Conservation (phyloP, 148 eudicot species). For the Drosera capensis region DNA sequence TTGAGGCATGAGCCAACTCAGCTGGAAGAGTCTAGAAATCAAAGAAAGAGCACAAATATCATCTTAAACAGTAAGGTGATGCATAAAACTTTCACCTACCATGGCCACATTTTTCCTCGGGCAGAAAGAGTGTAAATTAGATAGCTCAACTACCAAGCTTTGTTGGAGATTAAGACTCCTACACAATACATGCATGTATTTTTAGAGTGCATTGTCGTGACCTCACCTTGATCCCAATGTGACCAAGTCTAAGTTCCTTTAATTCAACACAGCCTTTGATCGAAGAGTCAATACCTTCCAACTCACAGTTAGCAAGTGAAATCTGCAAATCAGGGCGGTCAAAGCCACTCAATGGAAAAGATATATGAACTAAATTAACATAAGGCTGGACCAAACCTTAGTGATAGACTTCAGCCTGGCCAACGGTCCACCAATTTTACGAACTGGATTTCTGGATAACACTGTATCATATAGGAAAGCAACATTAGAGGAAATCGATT, state of each 20-base stretch:
- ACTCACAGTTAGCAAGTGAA: slow-evolving; percentile 72
- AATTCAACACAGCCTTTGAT: slow-evolving; percentile 58
- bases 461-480: slow-evolving; percentile 25
- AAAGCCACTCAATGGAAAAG: slow-evolving; percentile 2
- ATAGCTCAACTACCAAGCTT: too few species aligned
- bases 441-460: slow-evolving; percentile 74
- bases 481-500: slow-evolving; percentile 4
- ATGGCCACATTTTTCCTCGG: too few species aligned
- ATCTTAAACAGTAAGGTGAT: neutral
- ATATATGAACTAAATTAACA: neutral
- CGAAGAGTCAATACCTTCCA: slow-evolving; percentile 53
- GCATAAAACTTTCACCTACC: neutral
- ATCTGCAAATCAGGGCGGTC: slow-evolving; percentile 46
- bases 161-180: too few species aligned
- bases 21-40: slow-evolving; percentile 42
- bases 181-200: too few species aligned
- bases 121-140: too few species aligned
- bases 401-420: slow-evolving; percentile 46
- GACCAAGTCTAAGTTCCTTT: slow-evolving; percentile 87
- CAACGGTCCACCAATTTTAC: slow-evolving; percentile 42
- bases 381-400: slow-evolving; percentile 31
- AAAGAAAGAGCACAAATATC: neutral
- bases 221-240: slow-evolving; percentile 81
- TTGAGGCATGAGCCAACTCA: slow-evolving; percentile 39
- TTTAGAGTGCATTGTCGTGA: too few species aligned